A percentile compares a stretch with the other conserved stretches of the same genome.
These are phyloP conservation scores for Talaromyces marneffei DNA, from an alignment of 2,329 filamentous ascomycete species.

Conservation along the genomic window DNA sequence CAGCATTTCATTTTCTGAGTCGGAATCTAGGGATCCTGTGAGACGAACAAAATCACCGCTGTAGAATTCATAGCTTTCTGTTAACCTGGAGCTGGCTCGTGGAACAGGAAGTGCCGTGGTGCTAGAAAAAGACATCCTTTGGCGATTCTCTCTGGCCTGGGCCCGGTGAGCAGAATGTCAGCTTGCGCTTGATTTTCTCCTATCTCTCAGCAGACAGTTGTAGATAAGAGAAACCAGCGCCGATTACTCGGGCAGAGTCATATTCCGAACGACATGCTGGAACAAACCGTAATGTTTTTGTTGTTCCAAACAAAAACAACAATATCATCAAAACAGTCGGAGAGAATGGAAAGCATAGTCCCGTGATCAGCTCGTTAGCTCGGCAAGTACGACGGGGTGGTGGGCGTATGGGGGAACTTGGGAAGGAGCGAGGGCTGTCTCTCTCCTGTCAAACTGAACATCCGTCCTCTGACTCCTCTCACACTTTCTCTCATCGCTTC, in stretches of 20 bases:
- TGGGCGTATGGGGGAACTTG: background rate
- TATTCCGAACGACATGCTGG: background rate
- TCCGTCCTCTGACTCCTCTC: background rate
- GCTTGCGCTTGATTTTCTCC: background rate
- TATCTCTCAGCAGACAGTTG: background rate
- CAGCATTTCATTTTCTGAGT: conserved; percentile 18
- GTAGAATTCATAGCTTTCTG: conserved; percentile 13
- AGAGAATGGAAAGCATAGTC: background rate
- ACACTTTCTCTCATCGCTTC: background rate
- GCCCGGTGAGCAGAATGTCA: background rate
- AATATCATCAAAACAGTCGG: too few species aligned
- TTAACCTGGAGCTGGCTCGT: conserved; percentile 12
- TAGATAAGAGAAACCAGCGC: background rate
- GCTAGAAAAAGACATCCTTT: background rate
- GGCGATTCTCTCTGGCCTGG: background rate
- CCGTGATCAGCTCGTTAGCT: background rate
- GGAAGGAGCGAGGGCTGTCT: background rate
- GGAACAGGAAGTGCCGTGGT: background rate
- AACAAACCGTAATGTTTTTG: background rate
- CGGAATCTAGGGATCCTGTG: conserved; percentile 7
- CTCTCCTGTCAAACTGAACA: background rate
- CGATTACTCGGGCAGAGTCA: background rate
- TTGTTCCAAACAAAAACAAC: background rate
- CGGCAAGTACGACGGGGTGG: background rate
- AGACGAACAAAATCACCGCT: conserved; percentile 12